Evolutionary conservation across 768 basidiomycete genomes (phyloP).

Genomic region (Pleurotus citrinopileatus): DNA sequence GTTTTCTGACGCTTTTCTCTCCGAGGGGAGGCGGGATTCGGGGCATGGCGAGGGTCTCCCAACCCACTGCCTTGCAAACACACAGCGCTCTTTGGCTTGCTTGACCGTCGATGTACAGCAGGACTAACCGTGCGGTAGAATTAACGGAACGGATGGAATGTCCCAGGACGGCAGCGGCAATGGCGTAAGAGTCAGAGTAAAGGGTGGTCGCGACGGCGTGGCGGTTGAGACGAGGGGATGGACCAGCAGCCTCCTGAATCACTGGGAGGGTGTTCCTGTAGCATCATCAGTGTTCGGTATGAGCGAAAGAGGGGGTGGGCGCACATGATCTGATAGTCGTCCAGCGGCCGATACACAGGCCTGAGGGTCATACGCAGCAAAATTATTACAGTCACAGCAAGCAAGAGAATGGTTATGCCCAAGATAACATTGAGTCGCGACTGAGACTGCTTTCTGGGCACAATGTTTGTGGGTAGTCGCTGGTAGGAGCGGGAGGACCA

Average conservation of each 20-base stretch:
- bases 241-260: not conserved
- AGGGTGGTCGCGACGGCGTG: slow-evolving; percentile 24
- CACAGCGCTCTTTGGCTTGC: slow-evolving; percentile 37
- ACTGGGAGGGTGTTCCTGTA: slow-evolving; percentile 18
- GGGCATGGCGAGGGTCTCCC: slow-evolving; percentile 30
- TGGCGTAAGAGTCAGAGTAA: slow-evolving; percentile 26
- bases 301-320: not conserved
- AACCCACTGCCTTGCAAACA: slow-evolving; percentile 34
- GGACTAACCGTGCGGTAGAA: slow-evolving; percentile 20
- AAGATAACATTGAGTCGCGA: too few species aligned
- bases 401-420: not conserved
- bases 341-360: slow-evolving; percentile 18
- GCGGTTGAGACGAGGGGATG: slow-evolving; percentile 4
- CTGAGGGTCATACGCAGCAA: not conserved
- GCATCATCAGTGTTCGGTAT: not conserved
- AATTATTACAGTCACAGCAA: not conserved
- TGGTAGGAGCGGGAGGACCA: not conserved
- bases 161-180: slow-evolving; percentile 25
- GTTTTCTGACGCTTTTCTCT: slow-evolving; percentile 29
- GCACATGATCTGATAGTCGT: slow-evolving; percentile 24
- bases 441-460: not conserved
- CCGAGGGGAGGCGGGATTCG: slow-evolving; percentile 35
- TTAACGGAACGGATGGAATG: slow-evolving; percentile 23
- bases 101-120: slow-evolving; percentile 27
- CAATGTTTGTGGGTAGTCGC: not conserved